phyloP scores from a whole-genome alignment of 1,139 yeast species.

The Blastobotrys buckinghamii region DNA sequence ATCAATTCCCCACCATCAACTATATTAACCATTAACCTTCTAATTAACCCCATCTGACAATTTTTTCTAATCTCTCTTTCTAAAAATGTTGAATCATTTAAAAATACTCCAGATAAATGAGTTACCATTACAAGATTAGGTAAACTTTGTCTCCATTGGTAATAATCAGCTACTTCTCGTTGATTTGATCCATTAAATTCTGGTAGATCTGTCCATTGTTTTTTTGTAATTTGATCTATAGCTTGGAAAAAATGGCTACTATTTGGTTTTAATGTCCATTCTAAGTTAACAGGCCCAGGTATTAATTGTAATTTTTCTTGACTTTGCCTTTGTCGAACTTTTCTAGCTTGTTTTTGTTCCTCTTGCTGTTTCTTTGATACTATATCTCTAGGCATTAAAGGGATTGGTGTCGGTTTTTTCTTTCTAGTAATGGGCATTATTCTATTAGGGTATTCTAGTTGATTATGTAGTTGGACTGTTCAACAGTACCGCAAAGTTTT shows the following conservation, averaged over 20 bases:
- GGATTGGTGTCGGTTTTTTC: conserved; percentile 1
- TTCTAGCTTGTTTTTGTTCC: conserved; percentile 22
- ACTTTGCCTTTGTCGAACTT: conserved; percentile 15
- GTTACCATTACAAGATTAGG: conserved; percentile 38
- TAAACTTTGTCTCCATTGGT: conserved; percentile 25
- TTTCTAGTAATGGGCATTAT: not conserved
- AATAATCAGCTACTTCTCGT: conserved; percentile 23
- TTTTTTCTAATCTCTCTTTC: conserved; percentile 37
- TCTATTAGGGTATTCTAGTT: too few species aligned
- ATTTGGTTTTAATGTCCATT: conserved; percentile 18
- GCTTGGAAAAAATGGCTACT: conserved; percentile 17
- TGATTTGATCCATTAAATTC: conserved; percentile 25
- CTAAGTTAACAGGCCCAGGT: conserved; percentile 22
- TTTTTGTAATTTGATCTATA: conserved; percentile 19
- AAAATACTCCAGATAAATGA: conserved; percentile 41
- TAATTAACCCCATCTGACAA: conserved; percentile 28
- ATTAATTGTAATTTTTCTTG: conserved; percentile 25
- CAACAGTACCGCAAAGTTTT: too few species aligned
- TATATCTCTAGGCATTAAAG: conserved; percentile 8
- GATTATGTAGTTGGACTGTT: too few species aligned
- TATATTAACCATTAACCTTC: conserved; percentile 34
- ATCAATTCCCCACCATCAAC: conserved; percentile 36
- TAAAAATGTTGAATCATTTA: conserved; percentile 38
- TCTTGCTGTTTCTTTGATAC: conserved; percentile 16
- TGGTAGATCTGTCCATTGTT: conserved; percentile 31